Evolutionary conservation across 2,329 filamentous ascomycete species (phyloP).

Genomic region (Colletotrichum coccodes): DNA sequence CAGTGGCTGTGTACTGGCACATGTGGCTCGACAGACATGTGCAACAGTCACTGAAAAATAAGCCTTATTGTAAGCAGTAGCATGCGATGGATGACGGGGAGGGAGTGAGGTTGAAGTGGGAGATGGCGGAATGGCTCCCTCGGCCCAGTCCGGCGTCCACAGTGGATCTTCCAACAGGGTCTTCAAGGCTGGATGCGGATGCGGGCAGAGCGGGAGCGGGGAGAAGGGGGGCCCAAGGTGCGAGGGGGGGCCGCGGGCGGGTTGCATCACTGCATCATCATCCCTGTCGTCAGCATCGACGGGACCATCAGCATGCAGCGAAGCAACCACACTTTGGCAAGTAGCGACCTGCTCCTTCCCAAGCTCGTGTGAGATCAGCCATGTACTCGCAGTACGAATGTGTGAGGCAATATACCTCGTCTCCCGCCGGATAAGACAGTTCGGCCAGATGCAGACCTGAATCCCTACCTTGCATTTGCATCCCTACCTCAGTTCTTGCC

Average conservation of each 20-base stretch:
- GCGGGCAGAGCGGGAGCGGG: slow-evolving; percentile 12
- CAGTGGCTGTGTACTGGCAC: background rate
- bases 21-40: background rate
- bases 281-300: slow-evolving; percentile 8
- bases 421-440: background rate
- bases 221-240: background rate
- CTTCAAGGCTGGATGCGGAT: background rate
- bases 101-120: slow-evolving; percentile 1
- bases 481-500: background rate
- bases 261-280: slow-evolving; percentile 19
- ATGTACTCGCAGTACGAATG: background rate
- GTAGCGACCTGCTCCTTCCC: background rate
- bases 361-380: background rate
- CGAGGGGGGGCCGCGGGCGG: background rate
- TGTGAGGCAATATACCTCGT: background rate
- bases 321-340: background rate
- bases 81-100: background rate
- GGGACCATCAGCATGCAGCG: background rate
- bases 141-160: slow-evolving; percentile 19
- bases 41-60: background rate
- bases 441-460: background rate
- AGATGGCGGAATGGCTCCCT: background rate
- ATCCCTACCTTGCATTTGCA: background rate
- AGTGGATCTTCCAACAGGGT: slow-evolving; percentile 21
- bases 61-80: background rate